Base-by-base conservation (phyloP, 306 rosid species). In the Acacia confusa region DNA sequence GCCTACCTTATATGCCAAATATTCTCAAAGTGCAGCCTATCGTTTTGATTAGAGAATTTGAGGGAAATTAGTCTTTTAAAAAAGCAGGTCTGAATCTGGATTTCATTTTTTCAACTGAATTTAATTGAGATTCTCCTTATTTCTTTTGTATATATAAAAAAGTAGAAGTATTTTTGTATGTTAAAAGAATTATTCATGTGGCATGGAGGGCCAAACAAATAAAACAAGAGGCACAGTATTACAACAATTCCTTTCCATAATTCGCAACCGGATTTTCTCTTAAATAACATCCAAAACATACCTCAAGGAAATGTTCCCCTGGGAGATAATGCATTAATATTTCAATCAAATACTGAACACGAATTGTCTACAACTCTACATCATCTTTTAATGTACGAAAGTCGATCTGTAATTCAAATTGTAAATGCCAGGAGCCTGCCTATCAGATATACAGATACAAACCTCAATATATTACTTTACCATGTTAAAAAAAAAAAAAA, bases 381-480 rank as follows among this genome's bases (percentile, higher is more conserved):
- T 32, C 65, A 73, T 30, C 63, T 73, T 30, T 73, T 17, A 28
- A 50, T 19, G 64, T 10, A 28, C 2, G 27, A 73, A 30, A 28
- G 57, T 19, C 55, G 64, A 61, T 69, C 79, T 79, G 40, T 63
- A 75, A 79, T 63, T 74, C 75, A 79, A 69, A 74, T 63, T 64
- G 63, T 34, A 71, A 47, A 32, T 74, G 63, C 11, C 2, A 28
- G 57, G 34, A 55, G 40, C 76, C 76, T 3, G 24, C 55, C 68
- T 16, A 68, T 63, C 5, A 41, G 67, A 73, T 74, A n/a, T 83
- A 86, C 81, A 78, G 43, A 55, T 38, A 74, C 67, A 69, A 74
- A 28, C 84, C 65, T 77, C 52, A 78, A 88, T 25, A 74, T 57
- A 82, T 84, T 69, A 40, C 85, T 82, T 79, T 44, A 43, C 67